These are phyloP conservation scores for Panicum hallii DNA, from an alignment of 202 grass and related monocot genomes.

Conservation along the genomic window DNA sequence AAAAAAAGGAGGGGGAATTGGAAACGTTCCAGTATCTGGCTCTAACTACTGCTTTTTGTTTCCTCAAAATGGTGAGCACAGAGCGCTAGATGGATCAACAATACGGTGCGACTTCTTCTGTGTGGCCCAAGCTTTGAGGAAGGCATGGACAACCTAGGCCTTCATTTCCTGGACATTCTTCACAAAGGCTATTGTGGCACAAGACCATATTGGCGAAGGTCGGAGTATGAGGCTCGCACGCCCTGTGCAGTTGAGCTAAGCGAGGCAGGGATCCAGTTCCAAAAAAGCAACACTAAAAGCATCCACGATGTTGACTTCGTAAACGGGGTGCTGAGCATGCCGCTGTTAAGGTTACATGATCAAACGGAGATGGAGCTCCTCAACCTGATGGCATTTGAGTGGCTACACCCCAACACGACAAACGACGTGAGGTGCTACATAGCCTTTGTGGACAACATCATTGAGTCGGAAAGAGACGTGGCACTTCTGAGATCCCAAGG, in stretches of 20 bases:
- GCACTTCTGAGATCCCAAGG: too few relatives aligned
- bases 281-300: not conserved
- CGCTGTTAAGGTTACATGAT: too few relatives aligned
- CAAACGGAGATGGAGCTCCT: too few relatives aligned
- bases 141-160: not conserved
- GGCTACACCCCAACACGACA: too few relatives aligned
- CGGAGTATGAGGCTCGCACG: accelerated
- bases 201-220: accelerated
- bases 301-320: not conserved
- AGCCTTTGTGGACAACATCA: too few relatives aligned
- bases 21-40: too few relatives aligned
- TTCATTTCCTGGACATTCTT: slow-evolving; percentile 43
- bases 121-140: accelerated
- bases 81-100: not conserved
- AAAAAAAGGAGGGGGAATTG: too few relatives aligned
- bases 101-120: not conserved
- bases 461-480: too few relatives aligned
- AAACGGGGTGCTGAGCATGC: not conserved
- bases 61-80: not conserved
- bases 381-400: too few relatives aligned
- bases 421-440: too few relatives aligned
- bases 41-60: too few relatives aligned
- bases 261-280: slow-evolving; percentile 15
- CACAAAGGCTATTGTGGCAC: slow-evolving; percentile 4
- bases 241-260: not conserved